Evolutionary conservation across 768 basidiomycete genomes (phyloP).

Genomic region (Asterophora parasitica): DNA sequence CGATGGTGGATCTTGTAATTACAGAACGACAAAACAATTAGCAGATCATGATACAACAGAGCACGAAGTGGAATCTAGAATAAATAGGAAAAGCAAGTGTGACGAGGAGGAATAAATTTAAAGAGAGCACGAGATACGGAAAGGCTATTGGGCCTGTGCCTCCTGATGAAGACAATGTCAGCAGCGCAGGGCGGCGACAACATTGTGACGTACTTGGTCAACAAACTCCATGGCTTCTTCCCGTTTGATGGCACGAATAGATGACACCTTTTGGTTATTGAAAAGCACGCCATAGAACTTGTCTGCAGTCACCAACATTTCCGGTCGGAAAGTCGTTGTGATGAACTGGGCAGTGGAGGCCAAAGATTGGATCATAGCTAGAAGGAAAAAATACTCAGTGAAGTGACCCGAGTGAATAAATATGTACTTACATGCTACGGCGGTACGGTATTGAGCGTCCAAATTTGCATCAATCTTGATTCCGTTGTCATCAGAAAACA

Average conservation of each 20-base stretch:
- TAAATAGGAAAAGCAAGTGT: slow-evolving; percentile 1
- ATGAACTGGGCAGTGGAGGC: slow-evolving; percentile 91
- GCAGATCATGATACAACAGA: slow-evolving; percentile 5
- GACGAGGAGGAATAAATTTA: not conserved
- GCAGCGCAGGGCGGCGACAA: not conserved
- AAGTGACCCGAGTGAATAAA: not conserved
- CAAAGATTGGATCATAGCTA: slow-evolving; percentile 92
- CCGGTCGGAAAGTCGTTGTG: slow-evolving; percentile 96
- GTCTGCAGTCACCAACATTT: slow-evolving; percentile 94
- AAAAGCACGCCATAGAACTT: slow-evolving; percentile 97
- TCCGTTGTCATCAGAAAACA: not conserved
- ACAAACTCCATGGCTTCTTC: slow-evolving; percentile 95
- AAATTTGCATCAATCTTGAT: slow-evolving; percentile 91
- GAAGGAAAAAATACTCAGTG: not conserved
- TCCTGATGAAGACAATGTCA: slow-evolving; percentile 13
- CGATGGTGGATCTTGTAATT: not conserved
- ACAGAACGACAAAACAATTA: not conserved
- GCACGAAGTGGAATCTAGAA: slow-evolving; percentile 3
- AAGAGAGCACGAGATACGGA: not conserved
- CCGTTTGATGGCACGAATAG: slow-evolving; percentile 78
- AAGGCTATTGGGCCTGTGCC: slow-evolving; percentile 24
- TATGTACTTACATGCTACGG: slow-evolving; percentile 75
- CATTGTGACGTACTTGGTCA: slow-evolving; percentile 56
- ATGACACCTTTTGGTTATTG: slow-evolving; percentile 92
- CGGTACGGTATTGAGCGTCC: slow-evolving; percentile 95